Base-by-base conservation (phyloP, 768 basidiomycete species). In the Pisolithus orientalis region DNA sequence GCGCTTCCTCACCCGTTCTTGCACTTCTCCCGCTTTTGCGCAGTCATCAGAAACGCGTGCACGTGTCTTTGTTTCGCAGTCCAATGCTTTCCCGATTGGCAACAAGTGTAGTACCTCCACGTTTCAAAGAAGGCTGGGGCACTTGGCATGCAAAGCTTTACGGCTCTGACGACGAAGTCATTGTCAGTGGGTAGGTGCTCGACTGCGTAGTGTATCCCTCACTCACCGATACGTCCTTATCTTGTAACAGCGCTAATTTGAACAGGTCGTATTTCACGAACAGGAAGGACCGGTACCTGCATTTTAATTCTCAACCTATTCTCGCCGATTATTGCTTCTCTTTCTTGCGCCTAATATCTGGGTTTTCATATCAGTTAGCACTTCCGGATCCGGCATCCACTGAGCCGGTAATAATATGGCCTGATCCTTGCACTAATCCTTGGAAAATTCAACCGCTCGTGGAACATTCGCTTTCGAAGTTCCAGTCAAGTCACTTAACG, bases 91-190 rank as follows among this genome's bases (percentile, higher is more conserved):
- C 82, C 16, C 87, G 90, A 1, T 53, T 90, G 27, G 75, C 90
- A 66, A 80, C 88, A 29, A 79, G 75, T 51, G 54, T 95, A 28
- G 84, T 97, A 6, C 96, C 96, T 6, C 85, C 89, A 24, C 77
- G 96, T 50, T 96, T 92, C 70, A 95, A 99, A 60, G 96, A 99
- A 71, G 96, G 94, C 1, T 98, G 94, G 90, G 95, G 94, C 0
- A 92, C 94, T 2, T 97, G 94, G 94, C 96, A 98, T 65, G 87
- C 91, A 4, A 99, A 99, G 69, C 79, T 94, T 51, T 99, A 99
- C 62, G 93, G 92, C 17, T 85, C 80, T 0, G 96, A 99, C 65
- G 85, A 97, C 63, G 84, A 94, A 49, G 78, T 99, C 40, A 83
- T 99, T 66, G 83, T 99, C 54, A 91, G 84, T 60, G 96, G 96